Evolutionary conservation across 169 alveolate genomes (phyloP), one percentile per base, ranked within the genome.

Genomic region (Eimeria tenella): DNA sequence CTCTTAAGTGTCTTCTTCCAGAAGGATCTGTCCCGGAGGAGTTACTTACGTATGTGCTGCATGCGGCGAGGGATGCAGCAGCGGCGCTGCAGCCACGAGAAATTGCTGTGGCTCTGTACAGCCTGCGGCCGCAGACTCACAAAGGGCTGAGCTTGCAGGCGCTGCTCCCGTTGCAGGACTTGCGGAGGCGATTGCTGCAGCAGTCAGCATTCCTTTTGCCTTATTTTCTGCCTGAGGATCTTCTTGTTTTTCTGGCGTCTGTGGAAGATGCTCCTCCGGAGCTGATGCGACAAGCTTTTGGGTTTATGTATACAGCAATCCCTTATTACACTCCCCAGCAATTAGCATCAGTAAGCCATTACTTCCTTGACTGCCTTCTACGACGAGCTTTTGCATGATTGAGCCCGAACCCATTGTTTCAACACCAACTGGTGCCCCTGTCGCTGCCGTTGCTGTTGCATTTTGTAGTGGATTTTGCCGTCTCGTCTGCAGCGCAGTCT

Each of bases 21-120:
- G 11, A 31, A 25, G 82, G 82, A 21, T 21, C 82, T n/a, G 21
- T 73, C 82, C 58, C 82, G 4, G 82, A 73, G 55, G 82, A 73
- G 19, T 50, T 73, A 4, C 53, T 73, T 6, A 6, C 0, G 23
- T 15, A 23, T 21, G 58, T 73, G 82, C 55, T 73, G 68, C 68
- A 58, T 13, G 68, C 19, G 11, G 68, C 68, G 0, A 58, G 19
- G 68, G 68, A 10, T 17, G 19, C 68, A 0, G 68, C 19, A 58
- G 68, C 1, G 68, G 68, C 68, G 19, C 68, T 58, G 68, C 68
- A 73, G 58, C 82, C 82, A n/a, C 82, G 82, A 5, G 82, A 21
- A 42, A n/a, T 73, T n/a, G 82, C 82, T 50, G 82, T 73, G 82
- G 17, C 53, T 55, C 55, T 73, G 82, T 73, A 73, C 53, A 73